A percentile compares a stretch with the other conserved stretches of the same genome.
Evolutionary conservation across 495 filamentous ascomycete species (phyloP).

Genomic region (Sporormia fimetaria): DNA sequence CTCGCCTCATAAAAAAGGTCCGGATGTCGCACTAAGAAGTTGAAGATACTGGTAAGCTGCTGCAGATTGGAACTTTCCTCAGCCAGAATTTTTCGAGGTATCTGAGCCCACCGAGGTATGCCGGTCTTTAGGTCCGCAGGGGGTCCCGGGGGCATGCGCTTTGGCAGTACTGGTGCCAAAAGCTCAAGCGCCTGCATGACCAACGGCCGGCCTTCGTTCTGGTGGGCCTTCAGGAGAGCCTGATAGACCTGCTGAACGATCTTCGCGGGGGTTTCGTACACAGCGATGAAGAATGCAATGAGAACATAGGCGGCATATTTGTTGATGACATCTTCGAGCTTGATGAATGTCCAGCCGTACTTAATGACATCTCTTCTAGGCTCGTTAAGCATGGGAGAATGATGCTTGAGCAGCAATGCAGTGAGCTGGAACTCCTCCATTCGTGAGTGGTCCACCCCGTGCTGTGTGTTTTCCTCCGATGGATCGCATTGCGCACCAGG

Average conservation of each 20-base stretch:
- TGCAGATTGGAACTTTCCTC: constrained; percentile 96
- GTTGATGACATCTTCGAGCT: constrained; percentile 96
- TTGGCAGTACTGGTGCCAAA: constrained; percentile 85
- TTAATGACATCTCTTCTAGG: constrained; percentile 97
- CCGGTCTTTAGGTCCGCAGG: constrained; percentile 43
- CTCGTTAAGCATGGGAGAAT: constrained; percentile 70
- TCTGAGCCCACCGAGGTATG: constrained; percentile 72
- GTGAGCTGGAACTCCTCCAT: constrained; percentile 95
- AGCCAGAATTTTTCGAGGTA: constrained; percentile 78
- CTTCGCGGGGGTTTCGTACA: constrained; percentile 92
- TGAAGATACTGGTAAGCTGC: constrained; percentile 93
- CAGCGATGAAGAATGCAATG: constrained; percentile 93
- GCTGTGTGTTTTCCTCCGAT: constrained; percentile 72
- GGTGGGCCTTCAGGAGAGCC: constrained; percentile 78
- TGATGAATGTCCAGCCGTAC: constrained; percentile 97
- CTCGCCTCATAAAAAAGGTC: constrained; percentile 91
- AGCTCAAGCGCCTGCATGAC: constrained; percentile 92
- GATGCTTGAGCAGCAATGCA: constrained; percentile 88
- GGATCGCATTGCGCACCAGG: constrained; percentile 65
- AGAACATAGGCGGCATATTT: constrained; percentile 97
- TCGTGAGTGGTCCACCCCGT: constrained; percentile 85
- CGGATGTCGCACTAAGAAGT: constrained; percentile 86
- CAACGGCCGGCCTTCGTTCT: constrained; percentile 84
- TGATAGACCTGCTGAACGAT: constrained; percentile 92
- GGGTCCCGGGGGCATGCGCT: constrained; percentile 44